These are phyloP conservation scores for Ceratocystis harringtonii DNA, from an alignment of 2,329 filamentous ascomycete genomes.

Conservation along the genomic window DNA sequence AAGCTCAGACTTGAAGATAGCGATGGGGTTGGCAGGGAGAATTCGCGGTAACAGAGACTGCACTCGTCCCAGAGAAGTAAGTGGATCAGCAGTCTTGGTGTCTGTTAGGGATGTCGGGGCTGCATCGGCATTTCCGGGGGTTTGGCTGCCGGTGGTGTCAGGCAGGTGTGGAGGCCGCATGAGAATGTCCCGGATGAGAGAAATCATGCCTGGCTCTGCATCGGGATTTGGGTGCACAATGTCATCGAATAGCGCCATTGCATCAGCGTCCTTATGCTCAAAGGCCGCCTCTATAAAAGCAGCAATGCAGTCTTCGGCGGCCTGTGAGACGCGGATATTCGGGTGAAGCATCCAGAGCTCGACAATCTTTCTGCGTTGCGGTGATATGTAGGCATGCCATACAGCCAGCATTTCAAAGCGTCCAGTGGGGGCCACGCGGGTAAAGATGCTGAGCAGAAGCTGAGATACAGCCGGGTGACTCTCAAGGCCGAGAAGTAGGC, in stretches of 20 bases:
- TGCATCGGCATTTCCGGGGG: not conserved
- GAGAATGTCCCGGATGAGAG: not conserved
- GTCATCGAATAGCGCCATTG: not conserved
- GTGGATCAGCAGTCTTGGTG: not conserved
- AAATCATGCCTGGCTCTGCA: not conserved
- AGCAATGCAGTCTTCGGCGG: conserved; percentile 6
- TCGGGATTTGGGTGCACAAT: not conserved
- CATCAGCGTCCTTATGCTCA: not conserved
- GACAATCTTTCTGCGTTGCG: conserved; percentile 8
- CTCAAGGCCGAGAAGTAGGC: conserved; percentile 2
- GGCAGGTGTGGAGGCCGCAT: not conserved
- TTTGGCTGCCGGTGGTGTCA: not conserved
- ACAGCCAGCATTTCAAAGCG: conserved; percentile 6
- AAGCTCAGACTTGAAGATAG: conserved; percentile 7
- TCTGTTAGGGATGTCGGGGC: not conserved
- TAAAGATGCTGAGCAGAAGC: conserved; percentile 8
- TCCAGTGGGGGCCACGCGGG: not conserved
- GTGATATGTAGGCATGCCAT: conserved; percentile 4
- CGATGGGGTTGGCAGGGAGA: not conserved
- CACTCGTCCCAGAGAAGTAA: conserved; percentile 4
- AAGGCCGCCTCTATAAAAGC: not conserved
- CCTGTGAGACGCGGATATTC: not conserved
- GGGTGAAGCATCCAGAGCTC: conserved; percentile 14
- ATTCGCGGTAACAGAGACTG: conserved; percentile 5
- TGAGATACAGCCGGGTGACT: not conserved